Percentiles rank a stretch among this genome's conserved stretches.
Evolutionary conservation across 2,329 filamentous ascomycete genomes (phyloP).

Genomic region (Scopulariopsis brevicaulis): DNA sequence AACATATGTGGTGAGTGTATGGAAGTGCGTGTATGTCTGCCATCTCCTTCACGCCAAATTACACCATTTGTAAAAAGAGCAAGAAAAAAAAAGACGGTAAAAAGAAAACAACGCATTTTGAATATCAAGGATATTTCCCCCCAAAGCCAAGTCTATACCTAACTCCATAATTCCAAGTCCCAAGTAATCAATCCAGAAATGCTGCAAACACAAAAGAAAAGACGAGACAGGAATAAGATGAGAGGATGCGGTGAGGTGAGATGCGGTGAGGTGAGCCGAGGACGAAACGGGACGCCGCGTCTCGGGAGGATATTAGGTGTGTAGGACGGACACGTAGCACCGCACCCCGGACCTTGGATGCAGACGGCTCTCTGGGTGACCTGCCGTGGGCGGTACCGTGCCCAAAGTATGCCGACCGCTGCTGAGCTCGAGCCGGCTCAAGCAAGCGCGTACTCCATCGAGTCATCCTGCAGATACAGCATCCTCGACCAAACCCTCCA

Average conservation of each 20-base stretch:
- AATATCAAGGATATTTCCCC: not conserved
- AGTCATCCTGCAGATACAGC: constrained; percentile 40
- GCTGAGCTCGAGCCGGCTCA: not conserved
- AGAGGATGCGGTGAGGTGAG: not conserved
- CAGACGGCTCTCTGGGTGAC: not conserved
- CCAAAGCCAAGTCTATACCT: not conserved
- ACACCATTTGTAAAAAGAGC: not conserved
- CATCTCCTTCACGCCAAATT: not conserved
- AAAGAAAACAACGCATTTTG: not conserved
- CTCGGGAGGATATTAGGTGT: not conserved
- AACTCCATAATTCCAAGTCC: not conserved
- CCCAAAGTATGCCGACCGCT: no score
- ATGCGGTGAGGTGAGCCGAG: not conserved
- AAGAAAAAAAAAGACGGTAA: not conserved
- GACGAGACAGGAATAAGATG: not conserved
- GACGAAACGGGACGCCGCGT: not conserved
- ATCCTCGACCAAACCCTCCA: constrained; percentile 81
- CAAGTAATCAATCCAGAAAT: not conserved
- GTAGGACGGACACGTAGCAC: not conserved
- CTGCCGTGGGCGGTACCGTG: no score
- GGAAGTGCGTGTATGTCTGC: not conserved
- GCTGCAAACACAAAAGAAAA: not conserved
- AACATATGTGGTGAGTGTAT: not conserved
- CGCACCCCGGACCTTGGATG: no score
- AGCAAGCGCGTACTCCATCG: not conserved